Evolutionary conservation across 768 basidiomycete species (phyloP), one percentile per base, ranked within the genome.

Genomic region (Russula earlei): DNA sequence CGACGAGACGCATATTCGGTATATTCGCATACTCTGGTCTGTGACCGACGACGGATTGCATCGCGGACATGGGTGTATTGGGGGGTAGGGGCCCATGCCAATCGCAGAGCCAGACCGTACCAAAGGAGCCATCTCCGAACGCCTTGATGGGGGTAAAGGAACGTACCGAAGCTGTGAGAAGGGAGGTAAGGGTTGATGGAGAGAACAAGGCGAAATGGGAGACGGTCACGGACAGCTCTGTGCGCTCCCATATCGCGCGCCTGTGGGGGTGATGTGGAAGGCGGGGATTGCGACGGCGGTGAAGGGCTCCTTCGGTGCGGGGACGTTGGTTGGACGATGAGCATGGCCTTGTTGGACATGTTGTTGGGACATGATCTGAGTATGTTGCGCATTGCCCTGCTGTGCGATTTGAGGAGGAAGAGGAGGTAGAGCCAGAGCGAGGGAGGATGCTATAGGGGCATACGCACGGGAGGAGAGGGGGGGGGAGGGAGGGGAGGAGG

Each of bases 81-180:
- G 91, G 84, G 68, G 92, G 91, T 68, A 98, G 76, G 59, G 88
- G 83, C 67, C 90, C 91, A 77, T 96, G 92, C 95, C 95, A 99
- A 78, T 99, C 96, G 71, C 94, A 96, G 64, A 99, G 80, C 84
- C 90, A 92, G 62, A 99, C 96, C 4, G 93, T 98, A 49, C 96
- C 96, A 67, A 99, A 98, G 6, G 95, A 97, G 53, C 96, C 96
- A 69, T 97, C 95, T 40, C 96, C 96, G 69, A 99, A 82, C 59
- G 89, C 86, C 75, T 98, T 98, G 77, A 98, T 81, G 47, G 91
- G 87, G 27, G 93, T 94, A 70, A 94, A 99, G 19, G 86, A 85
- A 65, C 93, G 85, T 55, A 81, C 82, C 17, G 89, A 92, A 65
- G 77, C 92, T 95, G 66, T 27, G n/a, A 49, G 41, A 22, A 38